A percentile compares a stretch with the other conserved stretches of the same genome.
phyloP scores from a whole-genome alignment of 305 asterid genomes.

The Fraxinus paxiana region DNA sequence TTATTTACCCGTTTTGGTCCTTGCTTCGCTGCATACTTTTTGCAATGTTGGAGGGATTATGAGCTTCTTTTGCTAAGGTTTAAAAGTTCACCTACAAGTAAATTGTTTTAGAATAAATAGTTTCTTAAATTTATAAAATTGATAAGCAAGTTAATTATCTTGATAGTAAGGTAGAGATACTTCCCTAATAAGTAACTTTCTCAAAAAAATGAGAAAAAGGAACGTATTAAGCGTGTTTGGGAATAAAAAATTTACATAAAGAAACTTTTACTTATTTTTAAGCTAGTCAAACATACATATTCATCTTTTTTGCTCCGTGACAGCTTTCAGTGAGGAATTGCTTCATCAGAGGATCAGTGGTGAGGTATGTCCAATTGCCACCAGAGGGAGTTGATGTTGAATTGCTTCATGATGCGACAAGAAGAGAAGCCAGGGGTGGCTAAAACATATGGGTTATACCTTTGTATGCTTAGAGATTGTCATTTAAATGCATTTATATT shows the following conservation, averaged over 20 bases:
- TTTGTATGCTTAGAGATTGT: not conserved
- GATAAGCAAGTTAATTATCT: not conserved
- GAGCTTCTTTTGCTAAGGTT: not conserved
- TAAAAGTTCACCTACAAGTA: not conserved
- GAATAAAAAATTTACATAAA: not conserved
- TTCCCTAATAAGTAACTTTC: not conserved
- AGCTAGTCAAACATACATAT: constrained; percentile 9
- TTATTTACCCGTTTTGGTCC: not conserved
- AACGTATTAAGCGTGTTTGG: not conserved
- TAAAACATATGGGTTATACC: constrained; percentile 19
- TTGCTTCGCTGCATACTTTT: not conserved
- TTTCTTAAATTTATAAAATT: not conserved
- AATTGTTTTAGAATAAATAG: not conserved
- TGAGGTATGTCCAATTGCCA: constrained; percentile 88
- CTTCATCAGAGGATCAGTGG: constrained; percentile 96
- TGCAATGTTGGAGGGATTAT: not conserved
- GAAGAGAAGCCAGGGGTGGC: constrained; percentile 95
- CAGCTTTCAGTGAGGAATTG: constrained; percentile 96
- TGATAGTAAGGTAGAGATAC: not conserved
- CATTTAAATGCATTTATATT: not conserved
- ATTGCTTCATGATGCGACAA: constrained; percentile 91
- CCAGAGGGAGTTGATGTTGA: constrained; percentile 95
- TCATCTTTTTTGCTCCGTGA: constrained; percentile 14
- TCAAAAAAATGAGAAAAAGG: not conserved
- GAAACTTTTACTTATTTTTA: not conserved